Evolutionary conservation across 225 moss, liverwort and hornwort species (phyloP).

Genomic region (Neckera pumila): DNA sequence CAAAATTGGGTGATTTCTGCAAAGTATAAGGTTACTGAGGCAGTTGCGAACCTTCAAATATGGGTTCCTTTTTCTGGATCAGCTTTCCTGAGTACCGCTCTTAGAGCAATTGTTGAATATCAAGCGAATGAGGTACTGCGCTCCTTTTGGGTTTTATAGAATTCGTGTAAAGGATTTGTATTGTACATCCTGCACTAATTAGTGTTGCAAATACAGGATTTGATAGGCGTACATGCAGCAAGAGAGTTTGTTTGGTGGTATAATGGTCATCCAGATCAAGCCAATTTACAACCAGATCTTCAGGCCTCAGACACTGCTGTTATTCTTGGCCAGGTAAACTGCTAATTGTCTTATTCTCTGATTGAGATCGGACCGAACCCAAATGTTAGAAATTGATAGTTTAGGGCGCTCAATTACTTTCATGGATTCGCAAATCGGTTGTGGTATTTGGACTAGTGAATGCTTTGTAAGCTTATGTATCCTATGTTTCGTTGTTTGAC

Average conservation of each 20-base stretch:
- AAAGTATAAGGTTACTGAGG: not conserved
- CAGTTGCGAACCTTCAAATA: not conserved
- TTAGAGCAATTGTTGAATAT: not conserved
- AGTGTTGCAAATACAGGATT: constrained; percentile 32
- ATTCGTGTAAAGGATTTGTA: not conserved
- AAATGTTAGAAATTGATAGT: not conserved
- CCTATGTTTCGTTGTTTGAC: not conserved
- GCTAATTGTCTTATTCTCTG: not conserved
- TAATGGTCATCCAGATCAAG: constrained; percentile 93
- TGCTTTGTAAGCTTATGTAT: not conserved
- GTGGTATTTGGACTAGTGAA: not conserved
- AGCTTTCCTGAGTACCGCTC: not conserved
- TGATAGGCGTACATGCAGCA: constrained; percentile 76
- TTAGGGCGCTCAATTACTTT: not conserved
- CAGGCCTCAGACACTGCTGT: constrained; percentile 78
- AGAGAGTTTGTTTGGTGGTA: constrained; percentile 99
- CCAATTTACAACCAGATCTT: constrained; percentile 60
- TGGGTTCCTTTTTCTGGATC: not conserved
- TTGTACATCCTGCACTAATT: not conserved
- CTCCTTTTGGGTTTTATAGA: not conserved
- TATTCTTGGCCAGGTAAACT: constrained; percentile 73
- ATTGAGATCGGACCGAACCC: not conserved
- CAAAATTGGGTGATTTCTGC: not conserved
- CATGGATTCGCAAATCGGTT: not conserved
- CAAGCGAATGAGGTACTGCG: not conserved